These are phyloP conservation scores for Ophiocordyceps polyrhachis-furcata DNA, from an alignment of 2,329 filamentous ascomycete species.

Conservation along the genomic window DNA sequence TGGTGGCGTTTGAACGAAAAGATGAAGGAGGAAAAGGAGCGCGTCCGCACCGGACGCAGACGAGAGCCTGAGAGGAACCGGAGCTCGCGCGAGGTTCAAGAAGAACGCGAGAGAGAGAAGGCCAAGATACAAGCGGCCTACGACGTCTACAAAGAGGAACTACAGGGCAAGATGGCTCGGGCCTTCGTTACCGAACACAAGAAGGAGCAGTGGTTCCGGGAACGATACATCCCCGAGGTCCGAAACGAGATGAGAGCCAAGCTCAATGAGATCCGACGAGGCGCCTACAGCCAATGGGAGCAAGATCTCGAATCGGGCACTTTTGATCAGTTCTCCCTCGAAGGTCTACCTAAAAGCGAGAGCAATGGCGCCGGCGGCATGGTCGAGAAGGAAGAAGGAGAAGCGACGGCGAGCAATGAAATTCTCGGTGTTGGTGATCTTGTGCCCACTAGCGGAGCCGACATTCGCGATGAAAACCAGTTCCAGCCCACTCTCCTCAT, in stretches of 20 bases:
- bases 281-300: constrained; percentile 73
- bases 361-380: constrained; percentile 72
- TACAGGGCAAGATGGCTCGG: constrained; percentile 65
- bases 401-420: constrained; percentile 79
- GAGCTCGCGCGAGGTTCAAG: constrained; percentile 44
- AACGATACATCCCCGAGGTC: constrained; percentile 76
- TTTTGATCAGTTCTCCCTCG: constrained; percentile 88
- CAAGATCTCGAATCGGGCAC: constrained; percentile 66
- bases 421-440: constrained; percentile 84
- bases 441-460: constrained; percentile 64
- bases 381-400: constrained; percentile 88
- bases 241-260: constrained; percentile 56
- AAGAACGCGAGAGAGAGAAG: constrained; percentile 64
- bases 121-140: constrained; percentile 56
- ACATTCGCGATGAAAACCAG: constrained; percentile 75
- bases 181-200: constrained; percentile 85
- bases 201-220: constrained; percentile 93
- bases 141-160: constrained; percentile 47
- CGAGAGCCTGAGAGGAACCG: constrained; percentile 45
- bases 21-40: constrained; percentile 67
- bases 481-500: constrained; percentile 86
- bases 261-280: constrained; percentile 62
- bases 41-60: constrained; percentile 47
- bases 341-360: constrained; percentile 85
- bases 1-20: constrained; percentile 74